Evolutionary conservation across 2,329 filamentous ascomycete species (phyloP).

Genomic region (Tolypocladium tundrense): DNA sequence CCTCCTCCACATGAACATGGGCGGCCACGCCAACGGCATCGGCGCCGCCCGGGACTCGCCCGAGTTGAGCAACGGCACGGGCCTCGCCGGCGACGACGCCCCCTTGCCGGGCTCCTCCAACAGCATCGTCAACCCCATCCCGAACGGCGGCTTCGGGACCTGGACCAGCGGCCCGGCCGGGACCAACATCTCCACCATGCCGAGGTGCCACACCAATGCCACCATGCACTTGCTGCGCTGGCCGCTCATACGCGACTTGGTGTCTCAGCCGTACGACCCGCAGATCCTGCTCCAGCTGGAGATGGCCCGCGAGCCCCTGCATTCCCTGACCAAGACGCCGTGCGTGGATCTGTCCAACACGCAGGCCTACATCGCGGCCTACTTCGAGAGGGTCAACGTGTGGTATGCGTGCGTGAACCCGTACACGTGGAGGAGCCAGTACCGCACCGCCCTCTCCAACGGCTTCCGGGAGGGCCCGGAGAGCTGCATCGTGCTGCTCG

Average conservation of each 20-base stretch:
- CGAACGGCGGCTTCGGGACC: conserved; percentile 58
- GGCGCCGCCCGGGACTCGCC: conserved; percentile 52
- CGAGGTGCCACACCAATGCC: conserved; percentile 73
- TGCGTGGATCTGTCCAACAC: conserved; percentile 66
- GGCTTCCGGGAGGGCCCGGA: conserved; percentile 71
- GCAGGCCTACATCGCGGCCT: conserved; percentile 64
- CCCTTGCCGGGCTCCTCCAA: conserved; percentile 32
- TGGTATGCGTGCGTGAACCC: conserved; percentile 84
- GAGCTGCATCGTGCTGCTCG: conserved; percentile 71
- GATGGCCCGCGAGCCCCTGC: conserved; percentile 67
- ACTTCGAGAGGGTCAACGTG: conserved; percentile 71
- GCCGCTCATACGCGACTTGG: conserved; percentile 69
- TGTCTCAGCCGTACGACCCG: conserved; percentile 67
- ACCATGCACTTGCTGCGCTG: conserved; percentile 70
- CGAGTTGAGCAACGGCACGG: conserved; percentile 53
- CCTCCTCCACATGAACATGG: conserved; percentile 61
- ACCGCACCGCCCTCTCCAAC: conserved; percentile 63
- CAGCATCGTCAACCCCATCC: conserved; percentile 44
- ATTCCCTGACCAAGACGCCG: conserved; percentile 52
- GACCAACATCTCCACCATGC: conserved; percentile 74
- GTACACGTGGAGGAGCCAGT: conserved; percentile 68
- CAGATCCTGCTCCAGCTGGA: conserved; percentile 75
- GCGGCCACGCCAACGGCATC: conserved; percentile 34
- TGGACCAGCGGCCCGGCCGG: conserved; percentile 48
- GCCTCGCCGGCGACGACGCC: conserved; percentile 45